Evolutionary conservation across 345 rosid genomes (phyloP).

Genomic region (Cochlearia excelsa): DNA sequence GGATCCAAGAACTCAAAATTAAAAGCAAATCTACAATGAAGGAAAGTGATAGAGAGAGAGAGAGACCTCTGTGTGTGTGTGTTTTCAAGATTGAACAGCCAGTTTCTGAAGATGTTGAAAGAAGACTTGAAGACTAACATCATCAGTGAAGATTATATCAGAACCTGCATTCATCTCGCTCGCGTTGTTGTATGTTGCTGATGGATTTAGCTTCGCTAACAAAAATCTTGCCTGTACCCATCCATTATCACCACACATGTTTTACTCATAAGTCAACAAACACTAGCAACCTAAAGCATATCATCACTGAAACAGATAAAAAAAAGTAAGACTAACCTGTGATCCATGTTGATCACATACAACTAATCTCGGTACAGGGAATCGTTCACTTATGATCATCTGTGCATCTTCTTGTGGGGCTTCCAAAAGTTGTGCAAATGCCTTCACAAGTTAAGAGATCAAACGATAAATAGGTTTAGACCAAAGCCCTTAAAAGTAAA

Average conservation of each 20-base stretch:
- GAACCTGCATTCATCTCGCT: constrained; percentile 75
- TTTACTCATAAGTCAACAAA: neutral
- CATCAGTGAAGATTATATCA: constrained; percentile 89
- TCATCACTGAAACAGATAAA: neutral
- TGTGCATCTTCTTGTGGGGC: constrained; percentile 84
- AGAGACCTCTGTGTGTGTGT: constrained; percentile 5
- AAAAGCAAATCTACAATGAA: constrained; percentile 1
- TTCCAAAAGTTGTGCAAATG: constrained; percentile 73
- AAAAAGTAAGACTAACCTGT: constrained; percentile 54
- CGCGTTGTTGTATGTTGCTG: constrained; percentile 81
- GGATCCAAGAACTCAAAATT: neutral
- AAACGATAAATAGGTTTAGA: constrained; percentile 15
- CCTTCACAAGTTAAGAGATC: constrained; percentile 21
- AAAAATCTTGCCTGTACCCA: constrained; percentile 77
- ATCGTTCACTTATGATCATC: constrained; percentile 72
- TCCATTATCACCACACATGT: too few species aligned
- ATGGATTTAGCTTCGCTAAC: constrained; percentile 92
- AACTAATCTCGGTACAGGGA: constrained; percentile 94
- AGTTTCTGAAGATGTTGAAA: constrained; percentile 93
- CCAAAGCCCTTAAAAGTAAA: neutral
- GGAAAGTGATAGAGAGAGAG: neutral
- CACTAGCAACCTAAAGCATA: neutral
- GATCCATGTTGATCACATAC: constrained; percentile 99
- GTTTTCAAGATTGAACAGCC: constrained; percentile 88
- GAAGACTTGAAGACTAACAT: constrained; percentile 95